A percentile compares a stretch with the other conserved stretches of the same genome.
These are phyloP conservation scores for Angomonas deanei DNA, from an alignment of 208 protist species.

Conservation along the genomic window DNA sequence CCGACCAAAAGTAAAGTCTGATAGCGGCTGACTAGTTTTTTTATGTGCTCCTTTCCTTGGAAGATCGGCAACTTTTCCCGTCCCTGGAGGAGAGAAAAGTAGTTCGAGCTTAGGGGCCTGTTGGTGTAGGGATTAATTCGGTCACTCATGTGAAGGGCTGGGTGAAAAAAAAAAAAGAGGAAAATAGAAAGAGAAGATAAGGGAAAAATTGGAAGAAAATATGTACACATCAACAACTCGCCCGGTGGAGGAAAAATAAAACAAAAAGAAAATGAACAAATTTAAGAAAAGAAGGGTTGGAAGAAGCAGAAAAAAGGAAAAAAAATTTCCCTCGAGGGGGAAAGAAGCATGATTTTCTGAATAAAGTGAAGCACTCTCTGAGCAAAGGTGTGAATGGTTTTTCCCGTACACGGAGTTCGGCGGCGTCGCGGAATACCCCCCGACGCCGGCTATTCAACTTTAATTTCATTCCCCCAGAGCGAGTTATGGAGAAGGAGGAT, in stretches of 20 bases:
- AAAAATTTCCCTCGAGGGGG: no score
- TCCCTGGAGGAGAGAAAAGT: constrained; percentile 38
- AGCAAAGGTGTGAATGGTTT: no score
- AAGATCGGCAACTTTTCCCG: constrained; percentile 72
- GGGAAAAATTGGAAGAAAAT: not conserved
- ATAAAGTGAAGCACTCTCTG: no score
- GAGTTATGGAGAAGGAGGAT: constrained; percentile 42
- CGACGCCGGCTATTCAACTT: no score
- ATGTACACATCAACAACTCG: not conserved
- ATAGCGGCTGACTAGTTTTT: constrained; percentile 87
- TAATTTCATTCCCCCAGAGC: no score
- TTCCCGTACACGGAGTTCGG: no score
- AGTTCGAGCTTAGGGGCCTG: constrained; percentile 42
- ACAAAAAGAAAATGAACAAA: no score
- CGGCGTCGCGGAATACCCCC: no score
- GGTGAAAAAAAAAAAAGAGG: not conserved
- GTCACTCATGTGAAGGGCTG: not conserved
- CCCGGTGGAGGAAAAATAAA: no score
- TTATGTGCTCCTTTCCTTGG: constrained; percentile 60
- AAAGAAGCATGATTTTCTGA: no score
- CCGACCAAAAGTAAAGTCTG: constrained; percentile 90
- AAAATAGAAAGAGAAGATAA: constrained; percentile 10
- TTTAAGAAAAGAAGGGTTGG: no score
- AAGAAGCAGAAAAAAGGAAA: no score
- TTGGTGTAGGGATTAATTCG: constrained; percentile 51